phyloP scores from a whole-genome alignment of 2,329 filamentous ascomycete genomes.

The Fusarium nanum region DNA sequence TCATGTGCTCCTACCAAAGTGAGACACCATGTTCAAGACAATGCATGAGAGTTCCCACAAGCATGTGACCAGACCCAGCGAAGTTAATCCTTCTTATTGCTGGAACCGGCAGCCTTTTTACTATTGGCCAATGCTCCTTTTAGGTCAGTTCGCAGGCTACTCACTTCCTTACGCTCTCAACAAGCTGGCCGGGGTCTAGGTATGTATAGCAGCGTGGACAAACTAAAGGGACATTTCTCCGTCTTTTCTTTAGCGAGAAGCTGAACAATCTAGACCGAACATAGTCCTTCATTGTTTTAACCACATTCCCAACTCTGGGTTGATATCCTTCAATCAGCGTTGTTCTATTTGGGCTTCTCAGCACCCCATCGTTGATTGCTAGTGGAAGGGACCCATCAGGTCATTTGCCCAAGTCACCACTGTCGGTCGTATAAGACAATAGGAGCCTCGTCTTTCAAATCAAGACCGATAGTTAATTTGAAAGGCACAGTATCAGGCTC shows the following conservation, averaged over 20 bases:
- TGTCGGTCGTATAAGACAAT: background rate
- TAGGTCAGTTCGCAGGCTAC: background rate
- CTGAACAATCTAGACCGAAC: background rate
- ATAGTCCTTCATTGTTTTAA: background rate
- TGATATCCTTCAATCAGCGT: background rate
- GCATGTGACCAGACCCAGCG: background rate
- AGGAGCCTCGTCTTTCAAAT: background rate
- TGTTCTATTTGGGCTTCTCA: background rate
- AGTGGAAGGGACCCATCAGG: background rate
- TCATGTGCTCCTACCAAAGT: conserved; percentile 16
- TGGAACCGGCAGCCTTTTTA: background rate
- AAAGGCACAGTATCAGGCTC: background rate
- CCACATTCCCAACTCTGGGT: background rate
- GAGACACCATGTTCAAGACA: background rate
- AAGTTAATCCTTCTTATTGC: background rate
- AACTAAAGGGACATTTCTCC: background rate
- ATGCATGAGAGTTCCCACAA: background rate
- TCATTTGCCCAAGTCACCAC: background rate
- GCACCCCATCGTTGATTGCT: background rate
- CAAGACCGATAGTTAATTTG: background rate
- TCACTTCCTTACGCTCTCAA: background rate
- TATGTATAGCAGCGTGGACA: no score
- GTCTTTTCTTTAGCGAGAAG: background rate
- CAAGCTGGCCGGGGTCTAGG: background rate
- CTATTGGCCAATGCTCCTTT: background rate